Percentiles rank a stretch among this genome's conserved stretches.
These are phyloP conservation scores for Fusarium nanum DNA, from an alignment of 2,329 filamentous ascomycete genomes.

Conservation along the genomic window DNA sequence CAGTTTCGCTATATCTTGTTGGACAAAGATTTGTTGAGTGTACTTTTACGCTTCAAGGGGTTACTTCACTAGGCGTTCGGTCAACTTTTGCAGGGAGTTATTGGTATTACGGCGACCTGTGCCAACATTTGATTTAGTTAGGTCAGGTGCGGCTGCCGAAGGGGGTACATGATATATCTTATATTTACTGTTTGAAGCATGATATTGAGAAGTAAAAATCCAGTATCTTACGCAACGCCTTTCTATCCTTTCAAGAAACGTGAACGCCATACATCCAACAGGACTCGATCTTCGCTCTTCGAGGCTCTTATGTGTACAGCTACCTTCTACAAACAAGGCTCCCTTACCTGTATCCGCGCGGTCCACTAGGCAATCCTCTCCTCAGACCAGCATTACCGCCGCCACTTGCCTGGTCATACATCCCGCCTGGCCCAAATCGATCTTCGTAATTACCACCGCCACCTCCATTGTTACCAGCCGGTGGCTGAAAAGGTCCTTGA, in stretches of 20 bases:
- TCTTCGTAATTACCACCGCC: constrained; percentile 57
- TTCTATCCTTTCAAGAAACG: constrained; percentile 37
- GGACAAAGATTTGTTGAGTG: constrained; percentile 2
- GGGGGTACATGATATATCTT: constrained; percentile 6
- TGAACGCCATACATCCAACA: constrained; percentile 31
- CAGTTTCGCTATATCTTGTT: neutral
- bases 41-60: constrained; percentile 25
- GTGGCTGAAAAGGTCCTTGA: constrained; percentile 61
- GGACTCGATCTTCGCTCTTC: neutral
- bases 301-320: neutral
- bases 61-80: neutral
- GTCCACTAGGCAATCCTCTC: constrained; percentile 60
- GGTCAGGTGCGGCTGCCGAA: neutral
- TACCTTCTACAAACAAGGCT: neutral
- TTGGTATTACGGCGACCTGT: neutral
- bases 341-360: constrained; percentile 54
- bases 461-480: constrained; percentile 49
- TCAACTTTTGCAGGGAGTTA: constrained; percentile 34
- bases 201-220: constrained; percentile 14
- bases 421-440: constrained; percentile 59
- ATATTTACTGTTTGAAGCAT: neutral
- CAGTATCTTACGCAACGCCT: constrained; percentile 41
- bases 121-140: constrained; percentile 2
- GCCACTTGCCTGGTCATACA: constrained; percentile 57
- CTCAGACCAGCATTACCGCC: constrained; percentile 46